Base-by-base conservation (phyloP, 129 eudicot genomes). In the Tanacetum coccineum region DNA sequence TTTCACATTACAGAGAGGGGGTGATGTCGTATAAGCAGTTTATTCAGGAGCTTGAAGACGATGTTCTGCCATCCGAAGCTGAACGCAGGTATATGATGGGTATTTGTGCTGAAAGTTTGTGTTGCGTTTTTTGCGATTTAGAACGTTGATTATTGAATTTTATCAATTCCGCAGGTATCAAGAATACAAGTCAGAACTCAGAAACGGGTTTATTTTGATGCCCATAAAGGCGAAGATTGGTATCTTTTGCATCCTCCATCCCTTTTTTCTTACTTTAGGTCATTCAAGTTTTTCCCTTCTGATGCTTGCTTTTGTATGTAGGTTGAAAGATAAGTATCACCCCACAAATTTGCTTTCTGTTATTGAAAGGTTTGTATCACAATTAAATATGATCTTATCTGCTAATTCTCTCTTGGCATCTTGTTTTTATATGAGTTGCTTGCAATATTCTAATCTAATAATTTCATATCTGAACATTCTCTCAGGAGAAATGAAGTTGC, bases 31-130 rank as follows among this genome's bases (percentile, higher is more conserved):
- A 86, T 76, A 93, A 89, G 85, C 95, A 89, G 85, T 93, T 93
- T 66, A 93, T 93, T 65, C 96, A 93, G 79, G 99, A 93, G 77
- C 99, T 93, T 78, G 96, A 93, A 83, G 99, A 93, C 79, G 99
- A 93, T 82, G 80, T 93, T 64, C 70, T 89, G 50, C 99, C 99
- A 20, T 53, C 90, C 47, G 99, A 93, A 82, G 99, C 99, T 53
- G 99, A 89, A 79, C 93, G 89, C 81, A 86, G 99, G 99, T 93
- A 80, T 58, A 19, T 18, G 22, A 12, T 49, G 22, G 54, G 32
- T 78, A 21, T 50, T 12, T 26, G 14, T 48, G 71, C 32, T 46
- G 45, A 42, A 44, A 25, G 18, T 77, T 63, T 42, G 49, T 40
- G 11, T 71, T 71, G 19, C 3, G 6, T 18, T 49, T 53, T 61